phyloP scores from a whole-genome alignment of 164 flowering plant species.

The Magnolia changhungtana region DNA sequence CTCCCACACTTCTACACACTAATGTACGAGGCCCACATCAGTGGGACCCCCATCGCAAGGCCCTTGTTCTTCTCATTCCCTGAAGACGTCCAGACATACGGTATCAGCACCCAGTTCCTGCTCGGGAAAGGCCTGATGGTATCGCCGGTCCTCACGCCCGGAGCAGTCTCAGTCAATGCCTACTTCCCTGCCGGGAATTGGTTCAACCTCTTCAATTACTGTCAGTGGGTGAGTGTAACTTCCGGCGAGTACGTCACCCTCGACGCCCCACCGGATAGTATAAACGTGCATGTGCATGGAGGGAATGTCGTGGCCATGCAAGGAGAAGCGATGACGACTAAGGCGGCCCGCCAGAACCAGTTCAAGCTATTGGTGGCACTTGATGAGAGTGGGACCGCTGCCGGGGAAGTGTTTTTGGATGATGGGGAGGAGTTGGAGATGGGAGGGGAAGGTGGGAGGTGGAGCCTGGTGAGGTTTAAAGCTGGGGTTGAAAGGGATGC shows the following conservation, averaged over 20 bases:
- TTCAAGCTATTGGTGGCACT: conserved; percentile 55
- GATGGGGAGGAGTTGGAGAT: conserved; percentile 64
- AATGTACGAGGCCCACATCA: conserved; percentile 60
- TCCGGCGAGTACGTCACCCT: conserved; percentile 44
- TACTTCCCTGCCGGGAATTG: conserved; percentile 81
- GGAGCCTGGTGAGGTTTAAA: conserved; percentile 53
- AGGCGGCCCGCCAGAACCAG: conserved; percentile 46
- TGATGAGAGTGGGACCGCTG: conserved; percentile 27
- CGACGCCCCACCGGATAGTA: conserved; percentile 52
- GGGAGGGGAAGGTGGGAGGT: conserved; percentile 45
- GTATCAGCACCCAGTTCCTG: conserved; percentile 59
- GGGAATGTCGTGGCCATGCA: conserved; percentile 72
- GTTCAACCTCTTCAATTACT: conserved; percentile 59
- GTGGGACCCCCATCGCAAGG: conserved; percentile 62
- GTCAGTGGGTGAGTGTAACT: conserved; percentile 27
- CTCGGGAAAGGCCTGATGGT: conserved; percentile 66
- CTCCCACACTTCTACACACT: conserved; percentile 66
- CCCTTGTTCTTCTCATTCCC: conserved; percentile 85
- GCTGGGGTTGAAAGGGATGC: conserved; percentile 16
- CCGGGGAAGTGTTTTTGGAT: conserved; percentile 70
- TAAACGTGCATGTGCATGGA: conserved; percentile 65
- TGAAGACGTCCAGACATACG: conserved; percentile 49
- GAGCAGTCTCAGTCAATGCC: conserved; percentile 49
- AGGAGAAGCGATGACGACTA: conserved; percentile 62
- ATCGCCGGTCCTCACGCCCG: conserved; percentile 59